Evolutionary conservation across 805 yeast species (phyloP), one percentile per base, ranked within the genome.

Genomic region (Tetrapisispora phaffii): DNA sequence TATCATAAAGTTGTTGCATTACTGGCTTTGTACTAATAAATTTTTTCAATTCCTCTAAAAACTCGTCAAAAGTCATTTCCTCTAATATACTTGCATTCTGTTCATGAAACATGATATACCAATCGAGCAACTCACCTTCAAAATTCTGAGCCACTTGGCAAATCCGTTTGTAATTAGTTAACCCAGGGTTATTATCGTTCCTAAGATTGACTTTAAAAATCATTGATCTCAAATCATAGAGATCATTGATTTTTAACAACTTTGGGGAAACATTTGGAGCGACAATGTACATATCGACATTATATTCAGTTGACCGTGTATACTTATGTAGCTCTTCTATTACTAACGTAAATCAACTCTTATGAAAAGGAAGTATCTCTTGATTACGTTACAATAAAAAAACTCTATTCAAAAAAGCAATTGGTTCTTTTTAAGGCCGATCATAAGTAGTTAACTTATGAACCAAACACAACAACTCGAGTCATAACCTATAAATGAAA

Each of bases 41-140:
- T 17, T 38, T 38, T 19, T 38, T 38, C 41, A 38, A 38, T 13
- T 38, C 41, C 26, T 38, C 41, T 19, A 38, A 19, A 38, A 38
- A 38, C 13, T n/a, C 7, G 6, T 24, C 17, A 19, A 38, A 38
- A 3, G 16, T 38, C 6, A 38, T 9, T 6, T 10, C 12, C 16
- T 38, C 41, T 28, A 38, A 26, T 5, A 17, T 28, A 15, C 12
- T 20, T 12, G 32, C 19, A 19, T 38, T 26, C n/a, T 38, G 24
- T 10, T 38, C 41, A 26, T 38, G 41, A 28, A 23, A 38, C 9
- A 38, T 10, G 10, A 38, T 38, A 17, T 38, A 38, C 41, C 41
- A 38, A 28, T 38, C 41, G 3, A 38, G 17, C 17, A 38, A 38
- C 24, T 38, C 41, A 24, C 41, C 41, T 38, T 38, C 41, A 19